Evolutionary conservation across 192 early-diverging fungal species (phyloP).

Genomic region (Rhizophagus sp.): DNA sequence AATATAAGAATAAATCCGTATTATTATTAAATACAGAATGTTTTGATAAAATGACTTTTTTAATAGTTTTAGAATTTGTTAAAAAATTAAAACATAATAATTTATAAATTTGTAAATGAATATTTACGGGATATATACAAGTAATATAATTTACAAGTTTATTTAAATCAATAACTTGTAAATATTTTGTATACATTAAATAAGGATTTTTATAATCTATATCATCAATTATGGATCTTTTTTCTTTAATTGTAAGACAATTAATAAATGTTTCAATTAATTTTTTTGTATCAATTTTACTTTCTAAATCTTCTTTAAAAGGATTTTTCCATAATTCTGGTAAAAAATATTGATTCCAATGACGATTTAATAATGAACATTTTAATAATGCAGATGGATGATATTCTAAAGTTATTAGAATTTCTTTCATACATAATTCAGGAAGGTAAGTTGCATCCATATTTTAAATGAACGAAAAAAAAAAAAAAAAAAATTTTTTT

Average conservation of each 20-base stretch:
- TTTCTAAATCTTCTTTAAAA: not conserved
- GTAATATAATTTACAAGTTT: not conserved
- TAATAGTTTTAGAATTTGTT: not conserved
- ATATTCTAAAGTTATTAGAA: not conserved
- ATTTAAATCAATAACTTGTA: not conserved
- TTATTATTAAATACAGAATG: not conserved
- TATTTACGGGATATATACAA: not conserved
- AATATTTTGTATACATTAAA: not conserved
- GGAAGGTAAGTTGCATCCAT: not conserved
- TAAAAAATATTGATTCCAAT: not conserved
- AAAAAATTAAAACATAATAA: not conserved
- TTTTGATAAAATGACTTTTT: not conserved
- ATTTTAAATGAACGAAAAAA: too few species aligned
- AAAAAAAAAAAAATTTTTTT: too few species aligned
- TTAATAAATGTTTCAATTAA: not conserved
- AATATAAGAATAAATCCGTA: not conserved
- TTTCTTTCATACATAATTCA: not conserved
- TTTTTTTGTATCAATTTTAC: not conserved
- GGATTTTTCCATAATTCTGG: not conserved
- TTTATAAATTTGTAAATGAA: not conserved
- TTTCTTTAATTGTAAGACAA: not conserved
- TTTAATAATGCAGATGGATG: not conserved
- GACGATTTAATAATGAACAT: not conserved
- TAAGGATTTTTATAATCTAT: not conserved
- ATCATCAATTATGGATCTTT: not conserved